Evolutionary conservation across 108 stramenopile genomes (phyloP).

Genomic region (Halocafeteria seosinensis): DNA sequence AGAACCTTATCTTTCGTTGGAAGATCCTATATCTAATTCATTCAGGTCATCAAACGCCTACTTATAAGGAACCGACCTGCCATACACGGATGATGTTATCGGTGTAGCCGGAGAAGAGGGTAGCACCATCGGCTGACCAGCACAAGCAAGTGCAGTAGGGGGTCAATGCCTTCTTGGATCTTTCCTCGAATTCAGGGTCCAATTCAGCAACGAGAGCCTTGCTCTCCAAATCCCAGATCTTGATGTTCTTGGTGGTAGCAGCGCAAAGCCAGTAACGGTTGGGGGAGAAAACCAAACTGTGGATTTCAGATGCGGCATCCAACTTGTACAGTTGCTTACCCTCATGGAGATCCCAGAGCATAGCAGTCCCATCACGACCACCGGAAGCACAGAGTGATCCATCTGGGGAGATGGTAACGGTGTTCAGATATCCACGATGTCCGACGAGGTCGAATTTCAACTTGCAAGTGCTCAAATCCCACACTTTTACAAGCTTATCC

Average conservation of each 20-base stretch:
- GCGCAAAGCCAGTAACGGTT: conserved; percentile 99
- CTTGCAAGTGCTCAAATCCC: conserved; percentile 91
- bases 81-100: conserved; percentile 85
- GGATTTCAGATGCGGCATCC: conserved; percentile 94
- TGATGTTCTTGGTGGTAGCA: conserved; percentile 89
- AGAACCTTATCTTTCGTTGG: too few relatives aligned
- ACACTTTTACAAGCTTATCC: conserved; percentile 99
- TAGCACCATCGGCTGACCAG: conserved; percentile 88
- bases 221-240: conserved; percentile 98
- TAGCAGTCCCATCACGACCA: conserved; percentile 97
- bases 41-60: too few relatives aligned
- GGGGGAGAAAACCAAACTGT: conserved; percentile 93
- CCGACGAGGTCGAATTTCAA: conserved; percentile 91
- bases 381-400: conserved; percentile 95
- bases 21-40: too few relatives aligned
- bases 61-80: too few relatives aligned
- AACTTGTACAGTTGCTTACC: conserved; percentile 96
- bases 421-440: conserved; percentile 99
- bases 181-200: conserved; percentile 15
- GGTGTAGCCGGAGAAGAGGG: conserved; percentile 89
- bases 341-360: conserved; percentile 99
- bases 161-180: conserved; percentile 37
- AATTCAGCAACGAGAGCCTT: conserved; percentile 88
- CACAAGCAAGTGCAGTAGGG: conserved; percentile 85
- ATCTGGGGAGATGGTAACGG: conserved; percentile 97